These are phyloP conservation scores for Millerozyma miso DNA, from an alignment of 805 yeast genomes.

Conservation along the genomic window DNA sequence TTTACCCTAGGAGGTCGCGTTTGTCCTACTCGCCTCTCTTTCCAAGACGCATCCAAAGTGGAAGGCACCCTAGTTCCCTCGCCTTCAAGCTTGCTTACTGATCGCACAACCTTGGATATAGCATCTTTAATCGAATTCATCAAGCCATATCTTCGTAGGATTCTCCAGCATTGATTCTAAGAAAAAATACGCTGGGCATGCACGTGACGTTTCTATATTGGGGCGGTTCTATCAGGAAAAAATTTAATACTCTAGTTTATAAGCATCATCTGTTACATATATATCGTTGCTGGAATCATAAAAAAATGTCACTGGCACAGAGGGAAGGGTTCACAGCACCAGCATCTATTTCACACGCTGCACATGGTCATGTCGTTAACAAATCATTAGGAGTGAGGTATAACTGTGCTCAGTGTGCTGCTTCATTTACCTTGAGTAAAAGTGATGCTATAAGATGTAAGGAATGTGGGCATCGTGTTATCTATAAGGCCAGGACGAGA, in stretches of 20 bases:
- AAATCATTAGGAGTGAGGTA: constrained; percentile 81
- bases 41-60: background rate
- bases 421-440: constrained; percentile 79
- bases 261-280: background rate
- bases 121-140: constrained; percentile 33
- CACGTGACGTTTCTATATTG: background rate
- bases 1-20: constrained; percentile 1
- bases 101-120: constrained; percentile 29
- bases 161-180: background rate
- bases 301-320: constrained; percentile 42
- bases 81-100: constrained; percentile 24
- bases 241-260: background rate
- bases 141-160: background rate
- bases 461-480: constrained; percentile 97
- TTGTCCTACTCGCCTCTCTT: background rate
- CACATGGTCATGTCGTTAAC: constrained; percentile 71
- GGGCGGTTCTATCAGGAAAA: background rate
- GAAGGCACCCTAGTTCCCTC: background rate
- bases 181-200: background rate
- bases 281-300: background rate
- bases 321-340: constrained; percentile 91
- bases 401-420: constrained; percentile 95
- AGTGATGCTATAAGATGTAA: constrained; percentile 97
- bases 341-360: constrained; percentile 65
- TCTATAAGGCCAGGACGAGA: constrained; percentile 95